Base-by-base conservation (phyloP, 495 filamentous ascomycete species). In the Penicillium tannophilum region DNA sequence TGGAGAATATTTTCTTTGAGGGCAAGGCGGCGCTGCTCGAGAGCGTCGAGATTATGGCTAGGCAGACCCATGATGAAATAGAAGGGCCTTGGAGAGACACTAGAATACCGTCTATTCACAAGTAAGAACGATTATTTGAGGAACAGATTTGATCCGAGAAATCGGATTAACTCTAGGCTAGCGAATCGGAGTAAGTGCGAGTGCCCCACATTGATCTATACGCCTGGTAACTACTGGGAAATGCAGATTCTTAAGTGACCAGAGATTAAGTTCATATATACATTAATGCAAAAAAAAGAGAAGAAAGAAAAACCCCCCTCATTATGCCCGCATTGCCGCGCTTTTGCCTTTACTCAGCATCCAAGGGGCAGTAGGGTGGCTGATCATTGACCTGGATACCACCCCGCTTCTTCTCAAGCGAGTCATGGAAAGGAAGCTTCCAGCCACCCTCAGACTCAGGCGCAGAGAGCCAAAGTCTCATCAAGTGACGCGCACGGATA, bases 341-440 rank as follows among this genome's bases (percentile, higher is more conserved):
- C 16, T n/a, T 17, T 17, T 17, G 6, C 41, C 41, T 65, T 67
- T 79, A 88, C 70, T 90, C 86, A 4, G 84, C 86, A 77, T 89
- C 87, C 49, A 88, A 68, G 0, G 86, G 86, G 56, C 79, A 81
- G 11, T 74, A 65, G 6, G 89, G 88, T 3, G 82, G 67, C 12
- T 80, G 85, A 66, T 93, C 80, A 67, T 92, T 82, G 2, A 94
- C 90, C 67, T 93, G 91, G 31, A 93, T 85, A 0, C 90, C 90
- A 2, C 91, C 89, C 14, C 90, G 76, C 74, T 92, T 93, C 79
- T 87, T 87, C 75, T 90, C 83, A 16, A 80, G 66, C 33, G 82
- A 83, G 74, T 93, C 91, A 48, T 81, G 79, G 71, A 89, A 92
- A 6, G 89, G 89, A 60, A 91, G 70, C 41, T 81, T 86, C 91